phyloP scores from a whole-genome alignment of 345 rosid genomes.

The Populus nigra region DNA sequence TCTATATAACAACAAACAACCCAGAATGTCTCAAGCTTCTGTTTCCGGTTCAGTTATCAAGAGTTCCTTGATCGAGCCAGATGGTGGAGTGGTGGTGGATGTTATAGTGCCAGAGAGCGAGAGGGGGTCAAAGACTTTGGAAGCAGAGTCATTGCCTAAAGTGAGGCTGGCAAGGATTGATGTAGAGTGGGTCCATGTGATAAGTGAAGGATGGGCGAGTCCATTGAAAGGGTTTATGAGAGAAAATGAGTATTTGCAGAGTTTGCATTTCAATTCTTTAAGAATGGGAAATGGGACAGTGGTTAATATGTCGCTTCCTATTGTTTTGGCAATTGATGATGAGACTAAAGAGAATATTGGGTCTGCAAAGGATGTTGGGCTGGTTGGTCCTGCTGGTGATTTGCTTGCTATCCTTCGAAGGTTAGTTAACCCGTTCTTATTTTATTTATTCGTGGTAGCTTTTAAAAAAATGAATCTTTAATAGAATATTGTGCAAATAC shows the following conservation, averaged over 20 bases:
- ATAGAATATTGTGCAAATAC: not conserved
- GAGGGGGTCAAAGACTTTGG: conserved; percentile 43
- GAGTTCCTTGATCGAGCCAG: conserved; percentile 86
- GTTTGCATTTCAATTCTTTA: conserved; percentile 78
- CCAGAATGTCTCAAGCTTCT: conserved; percentile 26
- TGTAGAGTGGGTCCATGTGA: conserved; percentile 93
- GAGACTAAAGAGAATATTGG: conserved; percentile 67
- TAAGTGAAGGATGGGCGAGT: conserved; percentile 95
- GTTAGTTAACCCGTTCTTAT: conserved; percentile 24
- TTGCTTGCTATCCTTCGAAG: conserved; percentile 71
- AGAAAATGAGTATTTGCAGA: conserved; percentile 83
- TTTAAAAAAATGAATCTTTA: not conserved
- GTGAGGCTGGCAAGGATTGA: conserved; percentile 69
- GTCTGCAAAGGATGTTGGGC: conserved; percentile 47
- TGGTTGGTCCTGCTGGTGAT: conserved; percentile 59
- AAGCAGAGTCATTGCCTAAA: conserved; percentile 64
- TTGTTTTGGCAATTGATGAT: conserved; percentile 90
- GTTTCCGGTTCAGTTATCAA: conserved; percentile 11
- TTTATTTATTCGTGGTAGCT: not conserved
- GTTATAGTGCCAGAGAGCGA: conserved; percentile 60
- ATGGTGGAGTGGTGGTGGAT: conserved; percentile 77
- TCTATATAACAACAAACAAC: conserved; percentile 6
- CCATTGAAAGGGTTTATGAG: conserved; percentile 94
- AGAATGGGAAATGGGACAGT: conserved; percentile 52
- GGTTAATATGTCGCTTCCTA: conserved; percentile 94